Conservation (phyloP, 306 rosid genomes). For the Vachellia collinsii region DNA sequence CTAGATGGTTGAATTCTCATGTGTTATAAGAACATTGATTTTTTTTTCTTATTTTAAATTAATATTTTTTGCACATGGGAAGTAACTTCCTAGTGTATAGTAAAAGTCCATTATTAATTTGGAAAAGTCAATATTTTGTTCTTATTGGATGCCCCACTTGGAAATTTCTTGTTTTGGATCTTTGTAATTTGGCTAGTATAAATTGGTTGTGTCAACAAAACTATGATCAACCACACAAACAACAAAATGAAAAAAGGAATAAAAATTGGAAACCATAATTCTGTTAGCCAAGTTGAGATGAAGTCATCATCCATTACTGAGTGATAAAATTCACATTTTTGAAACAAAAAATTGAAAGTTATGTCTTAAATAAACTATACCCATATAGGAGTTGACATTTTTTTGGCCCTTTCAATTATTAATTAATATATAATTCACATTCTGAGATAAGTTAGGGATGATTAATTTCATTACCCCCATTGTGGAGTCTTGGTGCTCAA, state of each 20-base stretch:
- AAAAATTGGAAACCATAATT: neutral
- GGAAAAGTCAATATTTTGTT: neutral
- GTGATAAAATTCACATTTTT: conserved; percentile 33
- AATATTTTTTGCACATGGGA: no score
- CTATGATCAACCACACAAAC: conserved; percentile 27
- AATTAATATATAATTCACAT: conserved; percentile 10
- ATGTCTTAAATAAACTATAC: conserved; percentile 24
- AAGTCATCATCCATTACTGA: conserved; percentile 25
- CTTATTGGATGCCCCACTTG: neutral
- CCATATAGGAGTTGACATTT: conserved; percentile 46
- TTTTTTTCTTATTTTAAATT: no score
- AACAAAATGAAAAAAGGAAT: neutral
- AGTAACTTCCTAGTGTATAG: no score
- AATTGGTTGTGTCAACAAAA: conserved; percentile 1
- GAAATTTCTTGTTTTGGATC: conserved; percentile 6
- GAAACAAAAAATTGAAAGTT: conserved; percentile 31
- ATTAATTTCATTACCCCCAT: conserved; percentile 18
- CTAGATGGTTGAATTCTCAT: no score
- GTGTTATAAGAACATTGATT: no score
- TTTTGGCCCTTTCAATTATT: conserved; percentile 16
- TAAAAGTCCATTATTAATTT: neutral
- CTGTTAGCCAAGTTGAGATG: conserved; percentile 33
- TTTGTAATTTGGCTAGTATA: neutral
- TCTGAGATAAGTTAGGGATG: conserved; percentile 6
- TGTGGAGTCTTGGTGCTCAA: neutral